These are phyloP conservation scores for Mycena citricolor DNA, from an alignment of 1,284 basidiomycete genomes.

Conservation along the genomic window DNA sequence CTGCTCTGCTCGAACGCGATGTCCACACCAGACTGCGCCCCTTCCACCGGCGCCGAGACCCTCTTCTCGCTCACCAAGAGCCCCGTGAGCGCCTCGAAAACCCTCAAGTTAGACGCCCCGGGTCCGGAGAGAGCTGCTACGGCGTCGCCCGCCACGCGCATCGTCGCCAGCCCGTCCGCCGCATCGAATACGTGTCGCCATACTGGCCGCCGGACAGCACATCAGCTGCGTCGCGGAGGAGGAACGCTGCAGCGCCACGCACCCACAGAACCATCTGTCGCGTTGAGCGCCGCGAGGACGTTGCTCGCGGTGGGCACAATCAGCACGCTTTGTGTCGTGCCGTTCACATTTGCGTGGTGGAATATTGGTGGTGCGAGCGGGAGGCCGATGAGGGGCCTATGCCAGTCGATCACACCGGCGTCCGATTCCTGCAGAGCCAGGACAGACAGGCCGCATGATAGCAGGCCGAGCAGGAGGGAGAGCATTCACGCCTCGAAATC, in stretches of 20 bases:
- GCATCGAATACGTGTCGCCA: constrained; percentile 80
- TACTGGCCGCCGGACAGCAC: constrained; percentile 48
- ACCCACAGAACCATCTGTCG: constrained; percentile 74
- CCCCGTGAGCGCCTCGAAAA: constrained; percentile 69
- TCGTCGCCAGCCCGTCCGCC: constrained; percentile 70
- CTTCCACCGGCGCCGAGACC: constrained; percentile 49
- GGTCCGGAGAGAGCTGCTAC: constrained; percentile 76
- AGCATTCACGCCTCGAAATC: no score
- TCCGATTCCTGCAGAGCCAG: constrained; percentile 67
- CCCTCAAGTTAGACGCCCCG: constrained; percentile 68
- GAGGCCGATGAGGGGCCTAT: constrained; percentile 72
- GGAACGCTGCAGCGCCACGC: constrained; percentile 29
- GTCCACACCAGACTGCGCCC: constrained; percentile 32
- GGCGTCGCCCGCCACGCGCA: constrained; percentile 60
- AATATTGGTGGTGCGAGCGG: constrained; percentile 68
- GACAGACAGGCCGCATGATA: constrained; percentile 20
- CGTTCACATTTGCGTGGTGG: constrained; percentile 37
- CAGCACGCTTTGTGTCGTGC: constrained; percentile 49
- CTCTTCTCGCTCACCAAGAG: constrained; percentile 67
- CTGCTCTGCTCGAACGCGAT: constrained; percentile 35
- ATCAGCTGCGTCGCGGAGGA: constrained; percentile 12
- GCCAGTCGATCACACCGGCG: constrained; percentile 86
- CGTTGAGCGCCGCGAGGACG: constrained; percentile 76
- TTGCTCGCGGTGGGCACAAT: constrained; percentile 76
- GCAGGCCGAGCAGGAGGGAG: constrained; percentile 13